Conservation (phyloP, 495 filamentous ascomycete species). For the Lophiostoma macrostomum region DNA sequence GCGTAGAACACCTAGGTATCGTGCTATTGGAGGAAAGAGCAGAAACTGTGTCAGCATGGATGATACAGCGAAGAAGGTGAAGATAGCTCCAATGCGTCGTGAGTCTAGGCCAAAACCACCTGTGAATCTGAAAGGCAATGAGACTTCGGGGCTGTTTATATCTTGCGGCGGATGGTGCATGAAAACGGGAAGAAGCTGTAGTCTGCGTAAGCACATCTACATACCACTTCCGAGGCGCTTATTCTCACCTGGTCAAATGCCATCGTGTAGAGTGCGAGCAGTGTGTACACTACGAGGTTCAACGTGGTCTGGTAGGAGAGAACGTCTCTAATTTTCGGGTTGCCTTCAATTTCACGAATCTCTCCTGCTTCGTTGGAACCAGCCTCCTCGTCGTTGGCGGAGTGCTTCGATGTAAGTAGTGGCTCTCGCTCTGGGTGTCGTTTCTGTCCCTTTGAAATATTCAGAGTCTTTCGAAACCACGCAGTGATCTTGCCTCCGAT, state of each 20-base stretch:
- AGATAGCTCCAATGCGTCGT: slow-evolving; percentile 70
- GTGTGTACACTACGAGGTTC: slow-evolving; percentile 70
- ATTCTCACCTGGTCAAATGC: slow-evolving; percentile 72
- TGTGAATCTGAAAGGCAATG: slow-evolving; percentile 73
- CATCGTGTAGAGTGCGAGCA: slow-evolving; percentile 72
- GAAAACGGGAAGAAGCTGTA: slow-evolving; percentile 65
- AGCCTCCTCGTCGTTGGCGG: slow-evolving; percentile 41
- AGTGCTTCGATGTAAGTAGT: slow-evolving; percentile 26
- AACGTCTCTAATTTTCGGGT: slow-evolving; percentile 59
- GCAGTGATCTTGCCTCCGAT: slow-evolving; percentile 53
- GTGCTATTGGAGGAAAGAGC: slow-evolving; percentile 67
- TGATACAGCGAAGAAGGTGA: slow-evolving; percentile 68
- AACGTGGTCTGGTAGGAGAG: slow-evolving; percentile 73
- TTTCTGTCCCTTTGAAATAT: slow-evolving; percentile 13
- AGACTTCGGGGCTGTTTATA: slow-evolving; percentile 53
- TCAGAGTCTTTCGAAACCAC: slow-evolving; percentile 20
- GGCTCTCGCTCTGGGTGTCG: slow-evolving; percentile 32
- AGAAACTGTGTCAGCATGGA: slow-evolving; percentile 77
- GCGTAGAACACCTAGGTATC: slow-evolving; percentile 64
- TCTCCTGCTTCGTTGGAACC: background rate
- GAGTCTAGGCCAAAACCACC: slow-evolving; percentile 73
- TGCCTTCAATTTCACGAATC: background rate
- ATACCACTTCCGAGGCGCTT: background rate
- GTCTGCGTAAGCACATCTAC: slow-evolving; percentile 55
- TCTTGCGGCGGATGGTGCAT: slow-evolving; percentile 66